phyloP scores from a whole-genome alignment of 768 basidiomycete species.

The Fistulinella prunicolor region DNA sequence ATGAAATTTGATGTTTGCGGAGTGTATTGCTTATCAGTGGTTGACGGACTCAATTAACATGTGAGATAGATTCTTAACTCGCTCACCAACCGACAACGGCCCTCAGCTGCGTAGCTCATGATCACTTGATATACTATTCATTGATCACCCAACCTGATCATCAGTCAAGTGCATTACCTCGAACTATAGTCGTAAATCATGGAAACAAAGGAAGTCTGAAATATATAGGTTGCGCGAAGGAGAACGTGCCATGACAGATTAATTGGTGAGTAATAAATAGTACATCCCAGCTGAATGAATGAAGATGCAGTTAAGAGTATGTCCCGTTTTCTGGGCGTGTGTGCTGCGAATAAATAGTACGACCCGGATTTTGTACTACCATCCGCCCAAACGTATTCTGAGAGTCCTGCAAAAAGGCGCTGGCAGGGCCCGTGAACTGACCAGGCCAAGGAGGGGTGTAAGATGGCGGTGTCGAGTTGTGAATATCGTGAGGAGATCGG shows the following conservation, averaged over 20 bases:
- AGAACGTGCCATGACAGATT: constrained; percentile 10
- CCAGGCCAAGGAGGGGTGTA: constrained; percentile 32
- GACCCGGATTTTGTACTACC: constrained; percentile 49
- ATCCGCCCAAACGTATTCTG: constrained; percentile 37
- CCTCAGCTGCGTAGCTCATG: no score
- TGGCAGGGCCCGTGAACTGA: constrained; percentile 48
- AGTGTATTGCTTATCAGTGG: no score
- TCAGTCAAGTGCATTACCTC: constrained; percentile 1
- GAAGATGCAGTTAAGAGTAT: constrained; percentile 19
- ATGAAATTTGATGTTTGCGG: no score
- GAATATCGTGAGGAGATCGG: constrained; percentile 22
- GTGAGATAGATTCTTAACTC: no score
- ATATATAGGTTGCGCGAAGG: neutral
- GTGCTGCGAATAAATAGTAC: constrained; percentile 61
- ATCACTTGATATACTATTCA: no score
- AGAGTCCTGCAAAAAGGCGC: constrained; percentile 47
- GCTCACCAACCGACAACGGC: no score
- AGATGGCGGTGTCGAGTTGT: constrained; percentile 17
- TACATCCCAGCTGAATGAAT: constrained; percentile 17
- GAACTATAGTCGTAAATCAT: neutral
- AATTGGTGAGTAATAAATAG: constrained; percentile 17
- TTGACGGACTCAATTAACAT: no score
- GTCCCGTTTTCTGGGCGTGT: constrained; percentile 35
- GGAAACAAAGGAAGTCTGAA: neutral
- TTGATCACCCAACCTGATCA: no score